Conservation (phyloP, 352 stramenopile species). For the Aphanomyces stellatus region DNA sequence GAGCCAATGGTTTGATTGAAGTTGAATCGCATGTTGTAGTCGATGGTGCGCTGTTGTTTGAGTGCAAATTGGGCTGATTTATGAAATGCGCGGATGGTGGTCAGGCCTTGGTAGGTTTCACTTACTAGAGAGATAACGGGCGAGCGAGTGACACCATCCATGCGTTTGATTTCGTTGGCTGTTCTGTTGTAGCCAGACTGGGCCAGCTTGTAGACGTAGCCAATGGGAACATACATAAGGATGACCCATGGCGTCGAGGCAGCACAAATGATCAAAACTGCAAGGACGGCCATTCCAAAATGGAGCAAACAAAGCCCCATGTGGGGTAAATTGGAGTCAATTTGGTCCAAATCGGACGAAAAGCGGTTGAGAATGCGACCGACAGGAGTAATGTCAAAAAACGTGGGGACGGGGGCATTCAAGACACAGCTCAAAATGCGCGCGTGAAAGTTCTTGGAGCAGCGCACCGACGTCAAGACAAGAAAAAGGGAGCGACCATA, state of each 20-base stretch:
- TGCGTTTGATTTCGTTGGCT: constrained; percentile 49
- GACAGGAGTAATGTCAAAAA: constrained; percentile 51
- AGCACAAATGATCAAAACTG: neutral
- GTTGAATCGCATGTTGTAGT: constrained; percentile 64
- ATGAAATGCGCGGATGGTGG: constrained; percentile 56
- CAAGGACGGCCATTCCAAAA: neutral
- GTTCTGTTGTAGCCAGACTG: constrained; percentile 54
- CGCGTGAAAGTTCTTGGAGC: constrained; percentile 10
- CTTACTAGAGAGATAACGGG: constrained; percentile 91
- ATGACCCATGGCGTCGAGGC: constrained; percentile 7
- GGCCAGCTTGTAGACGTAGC: constrained; percentile 18
- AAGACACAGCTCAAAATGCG: neutral
- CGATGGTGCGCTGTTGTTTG: constrained; percentile 27
- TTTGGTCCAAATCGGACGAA: constrained; percentile 55
- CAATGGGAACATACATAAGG: constrained; percentile 5
- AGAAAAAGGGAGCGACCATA: constrained; percentile 1
- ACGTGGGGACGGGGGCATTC: constrained; percentile 21
- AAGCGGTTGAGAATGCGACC: constrained; percentile 72
- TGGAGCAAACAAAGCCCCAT: constrained; percentile 13
- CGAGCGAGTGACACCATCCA: constrained; percentile 51
- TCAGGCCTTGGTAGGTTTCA: constrained; percentile 77
- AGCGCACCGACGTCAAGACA: neutral
- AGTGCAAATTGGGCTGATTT: constrained; percentile 19
- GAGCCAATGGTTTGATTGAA: constrained; percentile 68
- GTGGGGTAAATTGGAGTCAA: constrained; percentile 59